Percentiles rank a stretch among this genome's conserved stretches.
phyloP scores from a whole-genome alignment of 1,284 basidiomycete genomes.

The Pholiota adiposa region DNA sequence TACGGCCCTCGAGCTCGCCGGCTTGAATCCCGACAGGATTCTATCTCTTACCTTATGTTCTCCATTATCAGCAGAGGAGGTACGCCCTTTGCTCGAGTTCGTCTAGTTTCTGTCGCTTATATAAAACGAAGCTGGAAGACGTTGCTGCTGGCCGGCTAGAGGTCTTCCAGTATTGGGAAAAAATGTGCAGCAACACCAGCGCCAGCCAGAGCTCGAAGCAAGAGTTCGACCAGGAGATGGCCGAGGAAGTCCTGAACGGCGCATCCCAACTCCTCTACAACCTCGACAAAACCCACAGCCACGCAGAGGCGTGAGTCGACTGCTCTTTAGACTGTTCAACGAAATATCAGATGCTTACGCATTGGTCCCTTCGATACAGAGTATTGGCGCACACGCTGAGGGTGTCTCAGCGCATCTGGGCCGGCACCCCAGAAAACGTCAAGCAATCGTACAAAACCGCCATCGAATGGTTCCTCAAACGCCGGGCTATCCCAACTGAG shows the following conservation, averaged over 20 bases:
- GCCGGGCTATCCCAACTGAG: conserved; percentile 29
- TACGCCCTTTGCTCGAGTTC: conserved; percentile 18
- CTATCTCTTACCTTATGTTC: conserved; percentile 42
- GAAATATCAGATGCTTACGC: background rate
- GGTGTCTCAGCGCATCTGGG: conserved; percentile 29
- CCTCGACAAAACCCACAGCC: conserved; percentile 27
- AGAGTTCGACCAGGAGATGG: conserved; percentile 23
- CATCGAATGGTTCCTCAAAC: conserved; percentile 38
- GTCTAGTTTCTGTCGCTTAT: background rate
- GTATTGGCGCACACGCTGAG: conserved; percentile 24
- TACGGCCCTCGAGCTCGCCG: conserved; percentile 39
- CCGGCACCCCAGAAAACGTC: conserved; percentile 30
- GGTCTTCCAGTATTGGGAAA: conserved; percentile 38
- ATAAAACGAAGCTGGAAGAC: conserved; percentile 34
- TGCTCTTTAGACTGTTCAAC: background rate
- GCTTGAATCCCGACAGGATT: conserved; percentile 34
- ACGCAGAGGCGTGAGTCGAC: conserved; percentile 36
- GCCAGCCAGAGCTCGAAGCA: conserved; percentile 12
- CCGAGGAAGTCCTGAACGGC: conserved; percentile 37
- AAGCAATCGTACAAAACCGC: conserved; percentile 31
- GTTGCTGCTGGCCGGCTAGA: conserved; percentile 38
- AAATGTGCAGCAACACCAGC: conserved; percentile 13
- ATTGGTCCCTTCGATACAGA: background rate
- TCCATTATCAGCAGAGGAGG: conserved; percentile 39
- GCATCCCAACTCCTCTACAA: conserved; percentile 40